Base-by-base conservation (phyloP, 768 basidiomycete genomes). In the Auricularia cornea region DNA sequence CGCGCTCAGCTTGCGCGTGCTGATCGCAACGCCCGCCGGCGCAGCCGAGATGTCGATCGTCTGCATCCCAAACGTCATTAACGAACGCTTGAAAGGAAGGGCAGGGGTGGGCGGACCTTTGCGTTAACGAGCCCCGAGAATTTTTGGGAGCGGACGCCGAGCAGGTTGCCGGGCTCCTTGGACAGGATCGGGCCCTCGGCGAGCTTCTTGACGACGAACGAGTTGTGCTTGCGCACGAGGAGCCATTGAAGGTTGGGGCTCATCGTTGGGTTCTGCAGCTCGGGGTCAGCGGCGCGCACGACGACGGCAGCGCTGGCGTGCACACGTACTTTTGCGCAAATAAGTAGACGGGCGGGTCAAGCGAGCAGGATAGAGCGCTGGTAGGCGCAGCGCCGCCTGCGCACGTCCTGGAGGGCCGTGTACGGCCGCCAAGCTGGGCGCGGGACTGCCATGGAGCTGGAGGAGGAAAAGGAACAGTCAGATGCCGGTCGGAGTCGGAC, bases 221-320 rank as follows among this genome's bases (percentile, higher is more conserved):
- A 88, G 83, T 88, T 94, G 80, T 83, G 79, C 70, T 89, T 86
- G 73, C 90, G 90, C 75, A 92, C 77, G 66, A 96, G 88, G 74
- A 94, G 87, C 94, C 94, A 96, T 80, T 94, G 84, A 76, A 96
- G 90, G 76, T 95, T 92, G 80, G 79, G 73, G 71, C 91, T 92
- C 91, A 93, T 93, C n/a, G 33, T 20, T n/a, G 30, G 26, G 10
- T 35, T 31, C 33, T 60, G 35, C n/a, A n/a, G 59, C 59, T 11
- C 14, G 48, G 54, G n/a, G 54, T 5, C 18, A 18, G 44, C 23
- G 44, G 20, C 44, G 44, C 18, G 18, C 18, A 18, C 20, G 44
- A 23, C 18, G 44, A 48, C 18, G 44, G 11, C 11, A 18, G n/a
- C n/a, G n/a, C n/a, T n/a, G n/a, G n/a, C n/a, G n/a, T n/a, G n/a